Base-by-base conservation (phyloP, 805 yeast species). In the Metschnikowia peoriensis region DNA sequence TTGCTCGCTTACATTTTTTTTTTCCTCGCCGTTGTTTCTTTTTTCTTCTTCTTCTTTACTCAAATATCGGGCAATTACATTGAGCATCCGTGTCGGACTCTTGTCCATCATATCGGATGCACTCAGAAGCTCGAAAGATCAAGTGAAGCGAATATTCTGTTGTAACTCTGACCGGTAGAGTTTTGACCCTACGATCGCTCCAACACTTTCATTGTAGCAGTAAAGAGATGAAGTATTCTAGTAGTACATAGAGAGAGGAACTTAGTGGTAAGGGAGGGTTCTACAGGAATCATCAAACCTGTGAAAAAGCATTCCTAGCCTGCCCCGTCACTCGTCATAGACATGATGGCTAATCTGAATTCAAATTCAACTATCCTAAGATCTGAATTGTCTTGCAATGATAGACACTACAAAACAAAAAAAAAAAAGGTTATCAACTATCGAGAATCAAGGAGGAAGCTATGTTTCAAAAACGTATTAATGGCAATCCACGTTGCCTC, bases 171-270 rank as follows among this genome's bases (percentile, higher is more conserved):
- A 32, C 47, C 53, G 9, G 45, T 56, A 58, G 49, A 47, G 50
- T 47, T 42, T 44, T 48, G 57, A 52, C 64, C 53, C 63, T 62
- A 62, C 64, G 53, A 42, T 46, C 51, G 51, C 60, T 58, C 62
- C 48, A n/a, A 62, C 64, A 62, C 16, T 48, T 15, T 12, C 16
- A 41, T 41, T 28, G 15, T 38, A n/a, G 22, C 22, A 22, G 22
- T 22, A 22, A 22, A 22, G 22, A 22, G 22, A 22, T 22, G 22
- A 22, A 22, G 22, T 22, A 22, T 22, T 22, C 22, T 22, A 22
- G 22, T 22, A 22, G 22, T 5, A 34, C 12, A 11, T 3, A 34
- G 38, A 34, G 38, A 22, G 22, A 22, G 4, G 22, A 22, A 22
- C 4, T 22, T 22, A 2, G 22, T 22, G 22, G 22, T 22, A 22